Conservation (phyloP, 2,329 filamentous ascomycete species). For the Hymenotorrendiella dingleyae region DNA sequence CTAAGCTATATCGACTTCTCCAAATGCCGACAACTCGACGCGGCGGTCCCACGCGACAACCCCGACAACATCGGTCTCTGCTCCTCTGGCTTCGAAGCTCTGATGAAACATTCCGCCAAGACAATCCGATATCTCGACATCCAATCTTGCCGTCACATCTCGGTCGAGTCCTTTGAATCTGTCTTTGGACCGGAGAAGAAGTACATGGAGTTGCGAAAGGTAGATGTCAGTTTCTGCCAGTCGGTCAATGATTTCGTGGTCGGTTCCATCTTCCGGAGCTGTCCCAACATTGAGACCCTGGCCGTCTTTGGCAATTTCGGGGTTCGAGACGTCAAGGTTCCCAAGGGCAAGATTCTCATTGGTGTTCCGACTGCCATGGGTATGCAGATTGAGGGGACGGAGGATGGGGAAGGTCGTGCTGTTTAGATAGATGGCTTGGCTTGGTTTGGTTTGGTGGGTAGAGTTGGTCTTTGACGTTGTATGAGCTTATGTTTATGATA, state of each 20-base stretch:
- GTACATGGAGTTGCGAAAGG: constrained; percentile 63
- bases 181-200: constrained; percentile 57
- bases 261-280: constrained; percentile 56
- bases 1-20: constrained; percentile 69
- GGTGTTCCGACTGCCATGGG: constrained; percentile 54
- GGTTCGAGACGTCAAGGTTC: constrained; percentile 48
- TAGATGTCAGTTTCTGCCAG: constrained; percentile 75
- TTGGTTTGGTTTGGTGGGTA: too few relatives aligned
- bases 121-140: constrained; percentile 65
- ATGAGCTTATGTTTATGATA: too few relatives aligned
- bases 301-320: constrained; percentile 63
- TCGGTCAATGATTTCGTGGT: constrained; percentile 60
- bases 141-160: constrained; percentile 80
- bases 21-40: constrained; percentile 71
- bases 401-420: constrained; percentile 22
- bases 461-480: too few relatives aligned
- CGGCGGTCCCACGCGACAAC: constrained; percentile 59
- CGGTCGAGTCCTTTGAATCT: constrained; percentile 62
- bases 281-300: constrained; percentile 53
- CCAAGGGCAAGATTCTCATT: constrained; percentile 49
- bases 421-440: too few relatives aligned
- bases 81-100: constrained; percentile 65
- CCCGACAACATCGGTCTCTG: constrained; percentile 66
- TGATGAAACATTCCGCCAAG: constrained; percentile 78
- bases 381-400: constrained; percentile 51